A percentile compares a stretch with the other conserved stretches of the same genome.
Conservation (phyloP, 176 grass and related monocot species). For the Ampelocalamus luodianensis region DNA sequence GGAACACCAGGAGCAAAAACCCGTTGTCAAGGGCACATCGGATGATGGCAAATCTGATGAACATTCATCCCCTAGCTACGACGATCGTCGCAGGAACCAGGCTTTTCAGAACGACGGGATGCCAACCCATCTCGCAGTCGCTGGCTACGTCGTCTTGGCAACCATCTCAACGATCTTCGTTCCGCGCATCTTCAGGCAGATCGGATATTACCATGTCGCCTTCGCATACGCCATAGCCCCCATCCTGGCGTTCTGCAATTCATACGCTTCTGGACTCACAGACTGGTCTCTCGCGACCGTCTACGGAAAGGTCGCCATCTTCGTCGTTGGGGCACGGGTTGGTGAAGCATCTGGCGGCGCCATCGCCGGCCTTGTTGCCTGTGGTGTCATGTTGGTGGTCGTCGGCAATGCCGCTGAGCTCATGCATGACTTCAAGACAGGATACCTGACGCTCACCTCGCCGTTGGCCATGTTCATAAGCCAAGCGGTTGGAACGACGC, state of each 20-base stretch:
- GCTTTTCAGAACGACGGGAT: conserved; percentile 20
- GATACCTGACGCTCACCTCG: conserved; percentile 52
- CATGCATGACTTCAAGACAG: conserved; percentile 62
- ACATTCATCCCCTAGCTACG: conserved; percentile 9
- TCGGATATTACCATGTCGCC: conserved; percentile 50
- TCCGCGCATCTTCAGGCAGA: conserved; percentile 48
- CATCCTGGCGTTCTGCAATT: conserved; percentile 49
- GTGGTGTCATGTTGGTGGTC: conserved; percentile 39
- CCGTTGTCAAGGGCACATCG: background rate
- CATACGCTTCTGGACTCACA: conserved; percentile 41
- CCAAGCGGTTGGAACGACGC: conserved; percentile 44
- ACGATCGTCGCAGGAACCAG: conserved; percentile 35
- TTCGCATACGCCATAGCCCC: conserved; percentile 35
- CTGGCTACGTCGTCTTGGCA: conserved; percentile 21
- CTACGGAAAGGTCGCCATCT: conserved; percentile 53
- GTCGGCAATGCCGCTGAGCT: conserved; percentile 52
- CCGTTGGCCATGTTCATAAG: conserved; percentile 50
- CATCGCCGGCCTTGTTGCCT: conserved; percentile 42
- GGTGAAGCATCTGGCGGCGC: conserved; percentile 38
- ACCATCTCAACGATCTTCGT: conserved; percentile 21
- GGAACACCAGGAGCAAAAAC: background rate
- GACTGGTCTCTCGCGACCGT: conserved; percentile 55
- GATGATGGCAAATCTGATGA: background rate
- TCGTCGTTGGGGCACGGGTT: conserved; percentile 35
- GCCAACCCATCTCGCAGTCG: background rate